phyloP scores from a whole-genome alignment of 305 asterid genomes.

The Coffea humblotiana region DNA sequence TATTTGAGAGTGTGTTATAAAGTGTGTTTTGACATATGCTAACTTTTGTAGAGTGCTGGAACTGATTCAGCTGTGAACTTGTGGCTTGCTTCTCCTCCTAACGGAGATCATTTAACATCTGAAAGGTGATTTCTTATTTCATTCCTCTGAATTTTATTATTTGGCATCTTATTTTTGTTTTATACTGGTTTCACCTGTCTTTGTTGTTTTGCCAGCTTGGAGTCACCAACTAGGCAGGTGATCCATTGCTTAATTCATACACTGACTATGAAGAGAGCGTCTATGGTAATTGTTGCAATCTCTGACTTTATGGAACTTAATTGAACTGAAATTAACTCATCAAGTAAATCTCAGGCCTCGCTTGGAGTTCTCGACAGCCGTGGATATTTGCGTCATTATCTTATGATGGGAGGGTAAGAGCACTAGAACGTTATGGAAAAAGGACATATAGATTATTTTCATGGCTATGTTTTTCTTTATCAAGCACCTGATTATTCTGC shows the following conservation, averaged over 20 bases:
- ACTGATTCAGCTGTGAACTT: conserved; percentile 92
- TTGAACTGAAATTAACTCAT: conserved; percentile 24
- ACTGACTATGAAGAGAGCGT: conserved; percentile 91
- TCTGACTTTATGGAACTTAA: conserved; percentile 15
- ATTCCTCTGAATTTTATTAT: conserved; percentile 6
- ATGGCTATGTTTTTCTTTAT: neutral
- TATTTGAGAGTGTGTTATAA: conserved; percentile 16
- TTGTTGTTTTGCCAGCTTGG: conserved; percentile 44
- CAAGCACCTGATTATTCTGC: neutral
- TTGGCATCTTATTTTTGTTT: neutral
- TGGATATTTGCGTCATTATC: conserved; percentile 94
- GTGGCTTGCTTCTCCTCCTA: conserved; percentile 62
- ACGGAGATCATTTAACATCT: conserved; percentile 37
- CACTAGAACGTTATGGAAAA: conserved; percentile 9
- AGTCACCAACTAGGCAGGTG: conserved; percentile 36
- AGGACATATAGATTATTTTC: neutral
- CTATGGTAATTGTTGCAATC: conserved; percentile 56
- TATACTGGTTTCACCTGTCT: conserved; percentile 10
- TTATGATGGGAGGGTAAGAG: conserved; percentile 94
- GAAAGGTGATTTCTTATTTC: conserved; percentile 48
- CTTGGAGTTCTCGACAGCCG: conserved; percentile 95
- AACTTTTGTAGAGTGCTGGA: conserved; percentile 85
- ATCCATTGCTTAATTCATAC: conserved; percentile 69
- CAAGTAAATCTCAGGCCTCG: conserved; percentile 55
- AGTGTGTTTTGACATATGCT: conserved; percentile 31